phyloP scores from a whole-genome alignment of 768 basidiomycete species.

The Boletus barrowsii region DNA sequence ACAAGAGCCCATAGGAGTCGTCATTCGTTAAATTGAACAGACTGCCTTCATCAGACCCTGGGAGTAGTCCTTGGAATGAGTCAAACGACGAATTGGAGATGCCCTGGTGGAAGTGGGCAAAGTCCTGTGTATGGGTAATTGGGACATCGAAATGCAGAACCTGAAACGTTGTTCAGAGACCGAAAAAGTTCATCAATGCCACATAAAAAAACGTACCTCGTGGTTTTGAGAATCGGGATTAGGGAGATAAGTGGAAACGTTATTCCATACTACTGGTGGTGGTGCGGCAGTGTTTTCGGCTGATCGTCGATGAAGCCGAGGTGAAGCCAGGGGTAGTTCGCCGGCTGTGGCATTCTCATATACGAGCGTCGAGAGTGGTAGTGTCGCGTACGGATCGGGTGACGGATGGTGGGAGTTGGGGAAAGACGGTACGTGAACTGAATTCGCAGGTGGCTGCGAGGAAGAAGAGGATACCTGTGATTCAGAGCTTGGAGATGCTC shows the following conservation, averaged over 20 bases:
- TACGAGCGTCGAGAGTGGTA: constrained; percentile 4
- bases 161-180: constrained; percentile 1
- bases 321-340: neutral
- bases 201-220: constrained; percentile 7
- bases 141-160: constrained; percentile 15
- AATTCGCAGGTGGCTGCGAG: constrained; percentile 6
- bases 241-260: constrained; percentile 1
- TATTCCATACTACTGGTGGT: constrained; percentile 9
- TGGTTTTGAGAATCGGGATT: constrained; percentile 1
- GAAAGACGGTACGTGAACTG: neutral
- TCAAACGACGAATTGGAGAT: constrained; percentile 12
- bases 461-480: constrained; percentile 21
- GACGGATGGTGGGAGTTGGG: constrained; percentile 13
- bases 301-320: constrained; percentile 2
- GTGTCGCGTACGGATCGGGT: constrained; percentile 5
- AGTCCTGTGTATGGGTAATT: constrained; percentile 7
- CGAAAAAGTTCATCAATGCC: neutral
- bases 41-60: constrained; percentile 31
- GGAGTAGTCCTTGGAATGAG: constrained; percentile 30
- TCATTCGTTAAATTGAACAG: constrained; percentile 37
- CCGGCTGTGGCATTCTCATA: neutral
- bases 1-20: constrained; percentile 28
- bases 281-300: neutral
- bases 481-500: constrained; percentile 6
- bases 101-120: constrained; percentile 1